Base-by-base conservation (phyloP, 2,329 filamentous ascomycete genomes). In the Sporothrix globosa region DNA sequence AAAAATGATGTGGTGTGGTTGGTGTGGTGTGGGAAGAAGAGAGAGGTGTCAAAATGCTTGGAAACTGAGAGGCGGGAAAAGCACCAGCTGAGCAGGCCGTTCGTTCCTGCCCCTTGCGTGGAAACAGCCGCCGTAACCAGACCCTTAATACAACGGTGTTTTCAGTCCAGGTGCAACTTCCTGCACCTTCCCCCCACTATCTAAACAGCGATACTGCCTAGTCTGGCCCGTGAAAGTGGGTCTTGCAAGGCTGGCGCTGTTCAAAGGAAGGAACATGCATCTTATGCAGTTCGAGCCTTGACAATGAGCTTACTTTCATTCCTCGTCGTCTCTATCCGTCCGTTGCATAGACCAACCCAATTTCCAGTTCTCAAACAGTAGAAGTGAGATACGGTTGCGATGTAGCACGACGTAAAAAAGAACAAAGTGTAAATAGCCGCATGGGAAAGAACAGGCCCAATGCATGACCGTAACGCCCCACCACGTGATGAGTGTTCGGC, bases 51-150 rank as follows among this genome's bases (percentile, higher is more conserved):
- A 27, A 63, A 30, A 30, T 14, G 52, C 50, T 13, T 21, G 14
- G 24, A 63, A 63, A 21, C 56, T 17, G n/a, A 24, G 34, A 34
- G 56, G 56, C 56, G 56, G 56, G 56, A 61, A 44, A 13, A 11
- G 3, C 19, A n/a, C 6, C 34, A 61, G 21, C 34, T 61, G 56
- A 7, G 27, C 34, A 34, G 34, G 6, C 9, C 34, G 34, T 34
- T 34, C 34, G 56, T 13, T 39, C 56, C 34, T 60, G 30, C 34
- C 56, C 30, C 34, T 60, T 60, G 11, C 2, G 56, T 21, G 19
- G 34, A 4, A 44, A 61, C n/a, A 61, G 56, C 56, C 56, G 56
- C 56, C 56, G 56, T 60, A 60, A n/a, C 56, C 56, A 60, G 52
- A 30, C 52, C 52, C 52, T 30, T 30, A 19, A 53, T 24, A 14